These are phyloP conservation scores for Blastomyces parvus DNA, from an alignment of 2,329 filamentous ascomycete species.

Conservation along the genomic window DNA sequence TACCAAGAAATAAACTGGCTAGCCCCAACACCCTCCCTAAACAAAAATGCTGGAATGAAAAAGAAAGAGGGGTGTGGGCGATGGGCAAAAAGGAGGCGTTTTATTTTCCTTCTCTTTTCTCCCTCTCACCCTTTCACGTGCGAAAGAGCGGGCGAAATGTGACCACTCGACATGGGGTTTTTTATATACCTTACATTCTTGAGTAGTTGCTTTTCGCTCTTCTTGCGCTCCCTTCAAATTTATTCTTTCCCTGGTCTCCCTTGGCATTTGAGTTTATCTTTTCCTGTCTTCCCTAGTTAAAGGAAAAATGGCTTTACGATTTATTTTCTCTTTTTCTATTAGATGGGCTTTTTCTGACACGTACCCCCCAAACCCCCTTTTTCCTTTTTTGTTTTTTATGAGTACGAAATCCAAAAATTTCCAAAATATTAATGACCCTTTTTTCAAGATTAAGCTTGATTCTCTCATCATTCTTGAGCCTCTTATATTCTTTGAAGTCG, in stretches of 20 bases:
- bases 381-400: background rate
- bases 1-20: constrained; percentile 57
- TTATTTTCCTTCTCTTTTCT: background rate
- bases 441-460: background rate
- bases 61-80: background rate
- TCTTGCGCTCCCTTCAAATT: background rate
- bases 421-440: constrained; percentile 5
- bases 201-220: background rate
- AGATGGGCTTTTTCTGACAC: constrained; percentile 2
- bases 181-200: background rate
- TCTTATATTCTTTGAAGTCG: background rate
- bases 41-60: background rate
- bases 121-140: background rate
- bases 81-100: background rate
- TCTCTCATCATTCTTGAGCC: too few species aligned
- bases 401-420: constrained; percentile 6
- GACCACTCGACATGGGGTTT: background rate
- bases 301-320: constrained; percentile 1
- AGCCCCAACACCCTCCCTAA: background rate
- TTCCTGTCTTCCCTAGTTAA: background rate
- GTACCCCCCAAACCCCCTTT: background rate
- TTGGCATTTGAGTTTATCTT: background rate
- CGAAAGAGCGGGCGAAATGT: background rate
- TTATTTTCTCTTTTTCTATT: constrained; percentile 4
- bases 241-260: background rate